Conservation (phyloP, 2,329 filamentous ascomycete genomes). For the Paracoccidioides lutzii region DNA sequence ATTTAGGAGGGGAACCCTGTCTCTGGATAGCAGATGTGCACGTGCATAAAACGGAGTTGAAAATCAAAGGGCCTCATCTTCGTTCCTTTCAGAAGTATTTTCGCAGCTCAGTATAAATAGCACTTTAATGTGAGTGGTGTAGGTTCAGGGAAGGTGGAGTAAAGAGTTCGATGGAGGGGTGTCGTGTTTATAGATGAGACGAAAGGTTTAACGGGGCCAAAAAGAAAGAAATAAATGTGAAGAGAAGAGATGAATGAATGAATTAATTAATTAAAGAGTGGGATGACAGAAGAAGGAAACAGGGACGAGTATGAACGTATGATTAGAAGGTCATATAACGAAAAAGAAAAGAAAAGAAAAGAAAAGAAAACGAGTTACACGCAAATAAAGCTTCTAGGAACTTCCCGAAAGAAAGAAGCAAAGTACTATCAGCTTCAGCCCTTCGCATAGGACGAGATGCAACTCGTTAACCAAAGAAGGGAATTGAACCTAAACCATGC, state of each 20-base stretch:
- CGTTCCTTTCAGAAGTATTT: not conserved
- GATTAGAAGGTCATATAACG: not conserved
- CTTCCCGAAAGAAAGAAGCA: constrained; percentile 1
- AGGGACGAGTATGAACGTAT: not conserved
- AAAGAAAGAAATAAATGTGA: not conserved
- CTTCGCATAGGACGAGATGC: not conserved
- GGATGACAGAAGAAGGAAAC: not conserved
- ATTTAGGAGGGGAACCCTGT: not conserved
- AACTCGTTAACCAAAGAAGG: not conserved
- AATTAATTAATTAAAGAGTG: no score
- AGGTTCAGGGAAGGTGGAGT: not conserved
- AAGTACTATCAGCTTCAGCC: not conserved
- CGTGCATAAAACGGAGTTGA: not conserved
- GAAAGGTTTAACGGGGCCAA: not conserved
- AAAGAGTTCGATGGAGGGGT: not conserved
- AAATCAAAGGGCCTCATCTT: not conserved
- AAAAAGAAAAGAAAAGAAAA: not conserved
- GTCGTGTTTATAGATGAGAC: not conserved
- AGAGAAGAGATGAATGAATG: not conserved
- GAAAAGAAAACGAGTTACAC: not conserved
- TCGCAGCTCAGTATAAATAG: not conserved
- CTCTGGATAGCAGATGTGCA: constrained; percentile 1
- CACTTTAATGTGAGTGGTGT: not conserved
- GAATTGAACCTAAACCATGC: not conserved
- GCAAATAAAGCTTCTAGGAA: constrained; percentile 1